These are phyloP conservation scores for Azolla pinnata DNA, from an alignment of 75 land plant species.

Conservation along the genomic window DNA sequence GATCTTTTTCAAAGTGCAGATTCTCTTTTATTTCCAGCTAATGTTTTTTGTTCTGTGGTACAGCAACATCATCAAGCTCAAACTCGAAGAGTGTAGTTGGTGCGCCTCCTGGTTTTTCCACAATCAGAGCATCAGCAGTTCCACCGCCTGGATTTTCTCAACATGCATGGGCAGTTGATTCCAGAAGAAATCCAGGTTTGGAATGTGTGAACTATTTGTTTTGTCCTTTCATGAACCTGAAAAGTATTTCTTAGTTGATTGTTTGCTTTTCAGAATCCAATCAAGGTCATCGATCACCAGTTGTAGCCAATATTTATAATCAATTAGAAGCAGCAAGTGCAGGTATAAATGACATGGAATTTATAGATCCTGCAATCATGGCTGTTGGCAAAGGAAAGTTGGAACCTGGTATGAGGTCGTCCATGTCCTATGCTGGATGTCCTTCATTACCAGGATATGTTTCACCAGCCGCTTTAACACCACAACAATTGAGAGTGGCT, in stretches of 20 bases:
- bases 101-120: conserved; percentile 66
- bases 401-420: conserved; percentile 5
- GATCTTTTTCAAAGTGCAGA: too few species aligned
- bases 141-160: conserved; percentile 66
- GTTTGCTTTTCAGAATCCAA: not conserved
- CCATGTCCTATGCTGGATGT: not conserved
- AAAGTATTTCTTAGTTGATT: not conserved
- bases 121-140: conserved; percentile 21
- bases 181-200: conserved; percentile 16
- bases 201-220: not conserved
- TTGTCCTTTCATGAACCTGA: not conserved
- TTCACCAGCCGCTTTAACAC: not conserved
- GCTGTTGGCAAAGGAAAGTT: conserved; percentile 57
- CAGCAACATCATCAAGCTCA: too few species aligned
- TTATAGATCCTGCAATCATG: conserved; percentile 50
- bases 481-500: not conserved
- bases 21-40: too few species aligned
- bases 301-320: conserved; percentile 7
- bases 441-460: conserved; percentile 3
- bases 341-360: conserved; percentile 31
- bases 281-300: not conserved
- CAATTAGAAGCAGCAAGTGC: conserved; percentile 4
- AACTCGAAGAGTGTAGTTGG: conserved; percentile 36
- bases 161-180: conserved; percentile 25
- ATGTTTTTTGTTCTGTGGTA: too few species aligned